These are phyloP conservation scores for Rhizophora mangle DNA, from an alignment of 345 rosid species.

Conservation along the genomic window DNA sequence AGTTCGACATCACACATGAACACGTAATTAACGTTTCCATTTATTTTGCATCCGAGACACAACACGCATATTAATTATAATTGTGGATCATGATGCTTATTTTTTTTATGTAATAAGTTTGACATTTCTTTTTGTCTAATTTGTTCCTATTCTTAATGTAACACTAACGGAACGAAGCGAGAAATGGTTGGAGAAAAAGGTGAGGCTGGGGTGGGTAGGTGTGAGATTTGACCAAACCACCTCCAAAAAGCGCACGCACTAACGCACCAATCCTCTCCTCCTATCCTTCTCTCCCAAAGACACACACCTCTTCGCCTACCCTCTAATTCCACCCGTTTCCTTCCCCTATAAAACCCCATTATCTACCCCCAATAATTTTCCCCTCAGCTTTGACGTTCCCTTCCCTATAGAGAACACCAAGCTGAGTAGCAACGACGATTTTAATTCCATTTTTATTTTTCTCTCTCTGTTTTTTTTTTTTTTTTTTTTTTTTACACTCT, in stretches of 20 bases:
- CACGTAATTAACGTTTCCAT: too few species aligned
- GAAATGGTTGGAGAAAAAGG: neutral
- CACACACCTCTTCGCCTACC: slow-evolving; percentile 2
- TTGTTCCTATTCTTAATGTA: too few species aligned
- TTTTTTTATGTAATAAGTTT: too few species aligned
- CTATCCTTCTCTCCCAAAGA: neutral
- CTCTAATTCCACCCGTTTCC: neutral
- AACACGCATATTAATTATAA: too few species aligned
- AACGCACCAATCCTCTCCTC: neutral
- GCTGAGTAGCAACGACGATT: slow-evolving; percentile 9
- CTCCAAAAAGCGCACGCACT: neutral
- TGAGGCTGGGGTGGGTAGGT: slow-evolving; percentile 32
- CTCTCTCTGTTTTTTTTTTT: slow-evolving; percentile 2
- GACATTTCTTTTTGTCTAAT: too few species aligned
- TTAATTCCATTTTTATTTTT: slow-evolving; percentile 8
- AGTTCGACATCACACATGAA: too few species aligned
- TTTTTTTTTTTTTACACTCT: neutral
- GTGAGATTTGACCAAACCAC: slow-evolving; percentile 44
- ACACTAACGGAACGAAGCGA: neutral
- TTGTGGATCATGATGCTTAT: too few species aligned
- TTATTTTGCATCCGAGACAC: too few species aligned
- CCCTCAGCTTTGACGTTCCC: slow-evolving; percentile 66
- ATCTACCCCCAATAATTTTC: neutral
- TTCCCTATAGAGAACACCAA: slow-evolving; percentile 43
- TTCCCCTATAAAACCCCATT: slow-evolving; percentile 33